phyloP scores from a whole-genome alignment of 1,139 yeast genomes.

The Yamadazyma triangularis region DNA sequence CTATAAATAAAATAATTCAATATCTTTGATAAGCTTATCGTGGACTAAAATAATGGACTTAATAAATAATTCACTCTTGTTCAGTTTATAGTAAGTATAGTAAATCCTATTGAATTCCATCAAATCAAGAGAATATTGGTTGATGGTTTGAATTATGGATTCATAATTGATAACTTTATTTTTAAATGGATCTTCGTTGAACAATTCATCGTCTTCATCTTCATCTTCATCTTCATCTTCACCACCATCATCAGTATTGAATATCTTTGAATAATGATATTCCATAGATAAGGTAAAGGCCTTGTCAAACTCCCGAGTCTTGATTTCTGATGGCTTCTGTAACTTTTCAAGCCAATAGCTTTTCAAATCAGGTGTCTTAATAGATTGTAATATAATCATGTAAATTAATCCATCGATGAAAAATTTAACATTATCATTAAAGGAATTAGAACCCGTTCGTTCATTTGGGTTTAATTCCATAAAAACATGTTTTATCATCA shows the following conservation, averaged over 20 bases:
- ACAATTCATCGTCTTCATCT: too few relatives aligned
- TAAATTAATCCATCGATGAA: conserved; percentile 24
- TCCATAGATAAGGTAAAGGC: conserved; percentile 12
- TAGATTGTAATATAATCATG: conserved; percentile 15
- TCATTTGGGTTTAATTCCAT: conserved; percentile 13
- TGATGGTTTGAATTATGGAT: not conserved
- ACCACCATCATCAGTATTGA: conserved; percentile 11
- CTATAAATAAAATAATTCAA: conserved; percentile 3
- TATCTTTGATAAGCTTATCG: conserved; percentile 10
- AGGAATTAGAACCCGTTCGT: conserved; percentile 14
- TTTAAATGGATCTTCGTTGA: conserved; percentile 2
- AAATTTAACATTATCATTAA: conserved; percentile 25
- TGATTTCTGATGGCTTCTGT: conserved; percentile 1
- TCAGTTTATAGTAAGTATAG: conserved; percentile 2
- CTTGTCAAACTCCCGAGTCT: conserved; percentile 1
- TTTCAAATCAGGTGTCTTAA: conserved; percentile 16
- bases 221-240: conserved; percentile 8
- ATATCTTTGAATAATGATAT: conserved; percentile 17
- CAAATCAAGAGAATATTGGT: conserved; percentile 8
- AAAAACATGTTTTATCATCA: conserved; percentile 6
- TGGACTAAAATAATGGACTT: conserved; percentile 10
- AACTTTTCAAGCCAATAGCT: conserved; percentile 20
- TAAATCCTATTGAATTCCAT: conserved; percentile 6
- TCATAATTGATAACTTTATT: not conserved
- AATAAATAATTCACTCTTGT: conserved; percentile 5